Percentiles rank a stretch among this genome's conserved stretches.
Evolutionary conservation across 768 basidiomycete genomes (phyloP).

Genomic region (Sporobolomyces phaffii): DNA sequence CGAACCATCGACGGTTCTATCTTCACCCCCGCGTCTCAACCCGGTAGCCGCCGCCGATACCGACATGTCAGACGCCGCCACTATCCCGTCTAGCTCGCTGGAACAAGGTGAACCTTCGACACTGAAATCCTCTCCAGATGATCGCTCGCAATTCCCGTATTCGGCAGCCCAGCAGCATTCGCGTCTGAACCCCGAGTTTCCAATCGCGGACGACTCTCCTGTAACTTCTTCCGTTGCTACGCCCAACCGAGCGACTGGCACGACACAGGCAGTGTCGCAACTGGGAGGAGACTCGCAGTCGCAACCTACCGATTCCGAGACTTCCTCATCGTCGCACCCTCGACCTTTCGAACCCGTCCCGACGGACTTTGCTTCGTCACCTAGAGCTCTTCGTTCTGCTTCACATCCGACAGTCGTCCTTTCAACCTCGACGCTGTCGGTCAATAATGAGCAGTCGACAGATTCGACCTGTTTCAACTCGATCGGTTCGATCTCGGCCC

Average conservation of each 20-base stretch:
- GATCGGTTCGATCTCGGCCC: too few relatives aligned
- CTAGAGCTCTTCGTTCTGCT: too few relatives aligned
- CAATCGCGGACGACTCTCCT: too few relatives aligned
- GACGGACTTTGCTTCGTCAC: not conserved
- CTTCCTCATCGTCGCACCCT: not conserved
- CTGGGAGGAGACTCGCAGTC: not conserved
- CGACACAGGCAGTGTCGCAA: not conserved
- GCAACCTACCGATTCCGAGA: not conserved
- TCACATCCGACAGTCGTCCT: constrained; percentile 1
- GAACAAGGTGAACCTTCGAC: not conserved
- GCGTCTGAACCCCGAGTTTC: too few relatives aligned
- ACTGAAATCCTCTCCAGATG: not conserved
- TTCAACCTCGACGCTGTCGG: too few relatives aligned
- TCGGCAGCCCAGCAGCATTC: too few relatives aligned
- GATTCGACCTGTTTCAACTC: too few relatives aligned
- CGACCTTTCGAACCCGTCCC: too few relatives aligned
- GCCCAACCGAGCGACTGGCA: not conserved
- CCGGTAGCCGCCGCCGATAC: not conserved
- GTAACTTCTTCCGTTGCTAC: not conserved
- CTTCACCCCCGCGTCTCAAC: not conserved
- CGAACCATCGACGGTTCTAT: constrained; percentile 2
- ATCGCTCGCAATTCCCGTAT: too few relatives aligned
- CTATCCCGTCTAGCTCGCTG: not conserved
- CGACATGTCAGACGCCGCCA: not conserved
- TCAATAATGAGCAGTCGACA: too few relatives aligned